Base-by-base conservation (phyloP, 2,329 filamentous ascomycete species). In the Colletotrichum sp. region DNA sequence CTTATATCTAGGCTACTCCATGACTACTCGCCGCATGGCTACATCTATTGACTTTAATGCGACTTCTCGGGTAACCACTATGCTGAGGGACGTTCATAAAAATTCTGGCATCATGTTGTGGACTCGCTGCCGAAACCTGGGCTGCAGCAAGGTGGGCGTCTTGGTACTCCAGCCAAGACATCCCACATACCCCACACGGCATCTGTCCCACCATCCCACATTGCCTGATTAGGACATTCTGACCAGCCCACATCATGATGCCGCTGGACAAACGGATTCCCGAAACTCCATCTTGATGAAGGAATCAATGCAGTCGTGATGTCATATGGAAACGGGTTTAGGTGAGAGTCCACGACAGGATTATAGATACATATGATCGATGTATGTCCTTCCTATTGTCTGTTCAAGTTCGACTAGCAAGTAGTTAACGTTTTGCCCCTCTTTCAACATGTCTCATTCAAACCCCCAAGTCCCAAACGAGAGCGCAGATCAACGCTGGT, bases 351-450 rank as follows among this genome's bases (percentile, higher is more conserved):
- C 26, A 1, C 0, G 10, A 30, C 2, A 34, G 10, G 12, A 62
- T n/a, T n/a, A 62, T 62, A 34, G 57, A 22, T 59, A 28, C 26
- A 62, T 28, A 62, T 28, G 28, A 30, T 62, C 9, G 26, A 62
- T n/a, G 1, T 13, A 15, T 62, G 28, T n/a, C 57, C 18, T 0
- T 32, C 28, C 18, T 13, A 4, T 1, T n/a, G 3, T 0, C 24
- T n/a, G 0, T 12, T 3, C 30, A 30, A 60, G 16, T 32, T n/a
- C 57, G 18, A 60, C 16, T 2, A 28, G n/a, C 55, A 52, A 52
- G 8, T 6, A 59, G 1, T 28, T 18, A 24, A 59, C 55, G 2
- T 8, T 59, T 8, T n/a, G n/a, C 10, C n/a, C 3, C 0, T 18
- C 16, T n/a, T 62, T 18, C 57, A 34, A 34, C 6, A 62, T 62